Evolutionary conservation across 768 basidiomycete genomes (phyloP), one percentile per base, ranked within the genome.

Genomic region (Mrakia gelida): DNA sequence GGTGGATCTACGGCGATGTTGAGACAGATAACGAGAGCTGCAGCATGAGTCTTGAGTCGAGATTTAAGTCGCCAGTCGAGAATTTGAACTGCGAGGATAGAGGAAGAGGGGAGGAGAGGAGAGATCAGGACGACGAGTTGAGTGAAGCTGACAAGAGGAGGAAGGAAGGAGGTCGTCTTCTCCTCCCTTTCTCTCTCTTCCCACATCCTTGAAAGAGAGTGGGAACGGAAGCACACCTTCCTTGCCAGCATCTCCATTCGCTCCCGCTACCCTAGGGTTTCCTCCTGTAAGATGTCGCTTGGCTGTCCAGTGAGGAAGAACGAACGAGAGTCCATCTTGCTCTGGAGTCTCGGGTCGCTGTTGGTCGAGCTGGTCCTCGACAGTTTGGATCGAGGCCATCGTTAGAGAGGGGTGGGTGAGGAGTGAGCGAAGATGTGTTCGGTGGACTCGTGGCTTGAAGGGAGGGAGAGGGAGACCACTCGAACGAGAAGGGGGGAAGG

Each of bases 1-100:
- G 97, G 97, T 26, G 97, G 97, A 82, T 98, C 96, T 67, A 97
- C 93, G 75, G 96, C 95, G 83, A 98, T 94, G 85, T 98, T 98
- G 28, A 99, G 88, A 82, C 97, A 99, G 75, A 98, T 86, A 13
- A 96, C 92, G 8, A 96, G 87, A 3, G 82, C 85, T 2, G 94
- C 96, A 52, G 93, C 91, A 26, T 91, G 90, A 0, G 95, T 98
- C 85, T 96, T 96, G 74, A 96, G 89, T 83, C 95, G 93, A 79
- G 91, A 91, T 3, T 92, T 91, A 0, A 91, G 87, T 73, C 94
- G 90, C 94, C 95, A 97, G 88, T 87, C 78, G 90, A 87, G 80
- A 80, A 80, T 68, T 23, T 54, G 49, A 45, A 23, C 38, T 26
- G 61, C 56, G 32, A 80, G n/a, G 90, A 72, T 10, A 30, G 16